Percentiles rank a stretch among this genome's conserved stretches.
phyloP scores from a whole-genome alignment of 2,329 filamentous ascomycete species.

The Keithomyces neogunnii region DNA sequence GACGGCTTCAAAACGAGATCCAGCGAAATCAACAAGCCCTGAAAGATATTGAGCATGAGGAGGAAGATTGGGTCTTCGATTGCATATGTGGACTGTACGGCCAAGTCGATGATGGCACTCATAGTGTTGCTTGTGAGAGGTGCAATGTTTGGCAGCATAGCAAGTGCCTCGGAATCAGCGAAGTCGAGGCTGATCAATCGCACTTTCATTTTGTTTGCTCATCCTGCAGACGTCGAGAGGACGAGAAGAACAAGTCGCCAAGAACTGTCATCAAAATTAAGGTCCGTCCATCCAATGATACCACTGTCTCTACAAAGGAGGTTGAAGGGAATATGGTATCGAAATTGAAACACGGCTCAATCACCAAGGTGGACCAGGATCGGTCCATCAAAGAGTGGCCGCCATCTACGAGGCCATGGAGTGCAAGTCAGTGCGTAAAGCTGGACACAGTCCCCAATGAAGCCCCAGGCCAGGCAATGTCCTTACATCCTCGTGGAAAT shows the following conservation, averaged over 20 bases:
- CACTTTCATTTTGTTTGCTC: slow-evolving; percentile 84
- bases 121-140: slow-evolving; percentile 86
- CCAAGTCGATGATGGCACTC: slow-evolving; percentile 87
- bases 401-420: not conserved
- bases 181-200: slow-evolving; percentile 70
- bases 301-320: not conserved
- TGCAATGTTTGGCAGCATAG: slow-evolving; percentile 98
- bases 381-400: not conserved
- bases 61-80: slow-evolving; percentile 90
- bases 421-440: not conserved
- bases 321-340: not conserved
- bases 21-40: slow-evolving; percentile 71
- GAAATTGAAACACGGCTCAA: not conserved
- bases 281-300: slow-evolving; percentile 15
- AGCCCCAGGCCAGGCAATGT: not conserved
- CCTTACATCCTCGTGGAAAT: not conserved
- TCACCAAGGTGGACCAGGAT: not conserved
- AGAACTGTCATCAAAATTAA: slow-evolving; percentile 46
- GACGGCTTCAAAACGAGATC: slow-evolving; percentile 73
- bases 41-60: slow-evolving; percentile 61
- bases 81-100: slow-evolving; percentile 87
- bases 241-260: slow-evolving; percentile 53
- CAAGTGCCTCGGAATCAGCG: slow-evolving; percentile 74
- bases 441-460: not conserved
- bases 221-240: slow-evolving; percentile 63